Conservation (phyloP, 352 stramenopile species). For the Paralagenidium karlingii region DNA sequence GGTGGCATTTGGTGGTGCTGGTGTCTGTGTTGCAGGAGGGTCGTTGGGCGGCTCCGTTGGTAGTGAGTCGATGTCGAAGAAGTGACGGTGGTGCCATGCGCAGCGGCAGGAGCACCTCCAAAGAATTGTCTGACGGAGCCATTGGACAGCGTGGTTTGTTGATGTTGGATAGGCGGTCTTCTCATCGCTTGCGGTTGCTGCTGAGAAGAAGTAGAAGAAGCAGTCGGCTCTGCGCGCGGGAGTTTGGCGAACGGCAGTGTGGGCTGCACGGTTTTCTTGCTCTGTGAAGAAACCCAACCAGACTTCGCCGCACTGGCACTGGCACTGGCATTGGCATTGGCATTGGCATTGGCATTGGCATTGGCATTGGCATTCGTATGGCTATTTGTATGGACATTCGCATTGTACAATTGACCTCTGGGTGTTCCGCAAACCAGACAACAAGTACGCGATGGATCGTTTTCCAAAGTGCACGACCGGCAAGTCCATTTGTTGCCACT, state of each 20-base stretch:
- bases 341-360: not conserved
- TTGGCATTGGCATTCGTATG: not conserved
- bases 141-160: not conserved
- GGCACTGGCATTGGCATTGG: not conserved
- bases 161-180: not conserved
- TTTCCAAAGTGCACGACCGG: conserved; percentile 51
- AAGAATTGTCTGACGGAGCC: not conserved
- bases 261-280: conserved; percentile 41
- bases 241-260: conserved; percentile 39
- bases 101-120: conserved; percentile 1
- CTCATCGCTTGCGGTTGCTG: not conserved
- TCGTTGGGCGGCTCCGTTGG: too few species aligned
- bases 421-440: conserved; percentile 47
- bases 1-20: conserved; percentile 4
- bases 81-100: not conserved
- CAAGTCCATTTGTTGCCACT: conserved; percentile 18
- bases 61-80: conserved; percentile 2
- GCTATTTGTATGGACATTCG: too few species aligned
- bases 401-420: conserved; percentile 17
- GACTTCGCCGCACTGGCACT: too few species aligned
- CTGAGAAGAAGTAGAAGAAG: conserved; percentile 1
- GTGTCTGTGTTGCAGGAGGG: not conserved
- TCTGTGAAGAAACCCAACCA: not conserved
- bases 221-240: not conserved
- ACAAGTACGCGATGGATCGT: conserved; percentile 12